Base-by-base conservation (phyloP, 768 basidiomycete genomes). In the Pleurotus giganteus region DNA sequence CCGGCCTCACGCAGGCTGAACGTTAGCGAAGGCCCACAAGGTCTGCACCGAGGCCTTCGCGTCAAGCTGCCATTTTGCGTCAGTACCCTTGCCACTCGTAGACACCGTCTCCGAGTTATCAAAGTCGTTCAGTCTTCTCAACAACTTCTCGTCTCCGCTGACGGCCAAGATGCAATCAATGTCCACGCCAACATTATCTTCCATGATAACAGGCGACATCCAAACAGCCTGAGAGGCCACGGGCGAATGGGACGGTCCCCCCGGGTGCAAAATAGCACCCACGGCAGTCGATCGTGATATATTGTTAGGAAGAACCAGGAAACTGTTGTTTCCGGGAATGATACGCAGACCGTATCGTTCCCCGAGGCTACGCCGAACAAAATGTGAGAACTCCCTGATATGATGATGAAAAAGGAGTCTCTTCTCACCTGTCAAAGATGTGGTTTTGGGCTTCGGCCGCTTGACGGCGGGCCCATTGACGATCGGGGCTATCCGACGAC, bases 401-500 rank as follows among this genome's bases (percentile, higher is more conserved):
- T 9, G n/a, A 29, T 39, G 34, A 17, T 43, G 24, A 45, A 26
- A n/a, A 4, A 36, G 15, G n/a, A n/a, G n/a, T n/a, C n/a, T n/a
- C n/a, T n/a, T n/a, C 52, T 57, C 32, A 82, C 82, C 81, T 83
- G 66, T 92, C 91, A 64, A 91, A 93, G 58, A 93, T 90, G 62
- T 94, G 92, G 69, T 94, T 94, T 69, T 94, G 92, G 19, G 92
- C 92, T 66, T 93, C 91, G 0, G 90, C 89, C 1, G 92, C 92
- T 65, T 94, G 91, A 19, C 92, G 74, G 28, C 87, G 79, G 0
- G 91, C 92, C 92, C 92, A 94, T 54, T 82, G 83, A 9, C 86
- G 76, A 62, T 90, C 88, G 0, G 82, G 67, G 36, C 72, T 70
- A 32, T 83, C 78, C 13, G 68, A 54, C 21, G 66, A 71, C 2